Base-by-base conservation (phyloP, 129 eudicot species). In the Arctium minus region DNA sequence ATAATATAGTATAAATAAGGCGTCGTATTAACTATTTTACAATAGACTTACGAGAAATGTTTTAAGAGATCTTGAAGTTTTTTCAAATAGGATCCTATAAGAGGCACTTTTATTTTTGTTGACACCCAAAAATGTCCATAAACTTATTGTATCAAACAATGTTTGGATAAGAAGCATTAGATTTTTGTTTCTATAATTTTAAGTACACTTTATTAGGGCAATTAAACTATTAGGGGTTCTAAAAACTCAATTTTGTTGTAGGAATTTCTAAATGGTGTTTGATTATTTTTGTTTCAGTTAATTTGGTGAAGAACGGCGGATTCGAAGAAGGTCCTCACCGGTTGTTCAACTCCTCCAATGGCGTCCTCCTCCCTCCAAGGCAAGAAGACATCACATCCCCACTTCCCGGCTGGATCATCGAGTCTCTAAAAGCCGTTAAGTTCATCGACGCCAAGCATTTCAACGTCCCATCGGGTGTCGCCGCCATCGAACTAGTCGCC, bases 401-500 rank as follows among this genome's bases (percentile, higher is more conserved):
- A 29, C 92, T 93, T 29, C 98, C 98, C 4, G 97, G 91, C 3
- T 93, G 98, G 98, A 89, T 93, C 60, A 87, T 93, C 38, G 98
- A 93, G 75, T 93, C 98, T 35, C 91, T 91, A 30, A 93, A 93
- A 75, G 97, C 98, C 5, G 92, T 93, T 30, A 94, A 94, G 65
- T 91, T 86, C 86, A 88, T 94, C 0, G 97, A 91, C 38, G 79
- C 88, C 12, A 85, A 79, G 44, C 90, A 94, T 83, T 94, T 94
- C 88, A 91, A 86, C 12, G 91, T 94, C 38, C 98, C 98, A 0
- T 42, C 27, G 12, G 97, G 98, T 3, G 42, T 40, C 22, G 87
- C 87, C 8, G 97, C 97, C 10, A 68, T 94, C 6, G 98, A 94
- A 60, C 75, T 94, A 13, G 93, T 94, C 13, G 98, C 98, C 38